Evolutionary conservation across 163 green algal genomes (phyloP).

Genomic region (Picocystis sp.): DNA sequence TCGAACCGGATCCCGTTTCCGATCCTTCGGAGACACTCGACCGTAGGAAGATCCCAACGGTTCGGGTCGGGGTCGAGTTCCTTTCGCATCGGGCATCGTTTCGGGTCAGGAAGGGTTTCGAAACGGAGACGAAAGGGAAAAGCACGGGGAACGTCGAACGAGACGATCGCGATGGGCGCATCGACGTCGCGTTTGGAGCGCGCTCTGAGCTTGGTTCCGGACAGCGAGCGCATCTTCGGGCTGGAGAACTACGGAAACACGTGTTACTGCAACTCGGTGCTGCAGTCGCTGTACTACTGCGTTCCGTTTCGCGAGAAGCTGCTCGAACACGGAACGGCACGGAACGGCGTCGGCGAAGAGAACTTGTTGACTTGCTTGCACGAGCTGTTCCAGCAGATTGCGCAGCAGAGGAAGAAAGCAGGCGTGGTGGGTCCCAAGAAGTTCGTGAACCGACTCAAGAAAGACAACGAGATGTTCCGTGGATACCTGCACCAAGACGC

Average conservation of each 20-base stretch:
- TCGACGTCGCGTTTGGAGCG: too few relatives aligned
- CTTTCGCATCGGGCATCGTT: too few relatives aligned
- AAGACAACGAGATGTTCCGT: constrained; percentile 87
- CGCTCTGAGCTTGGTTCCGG: constrained; percentile 18
- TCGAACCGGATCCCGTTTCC: too few relatives aligned
- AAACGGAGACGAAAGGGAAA: too few relatives aligned
- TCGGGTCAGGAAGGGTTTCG: too few relatives aligned
- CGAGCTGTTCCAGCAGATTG: constrained; percentile 88
- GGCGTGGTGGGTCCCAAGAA: constrained; percentile 71
- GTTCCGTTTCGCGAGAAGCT: constrained; percentile 68
- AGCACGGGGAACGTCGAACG: too few relatives aligned
- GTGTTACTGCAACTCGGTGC: constrained; percentile 93
- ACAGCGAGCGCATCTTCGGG: constrained; percentile 77
- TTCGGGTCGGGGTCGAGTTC: too few relatives aligned
- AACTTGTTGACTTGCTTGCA: constrained; percentile 77
- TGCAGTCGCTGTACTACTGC: constrained; percentile 90
- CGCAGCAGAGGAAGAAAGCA: constrained; percentile 62
- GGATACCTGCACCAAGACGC: constrained; percentile 92
- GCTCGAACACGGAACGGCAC: constrained; percentile 43
- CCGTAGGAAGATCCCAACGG: too few relatives aligned
- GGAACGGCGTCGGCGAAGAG: constrained; percentile 39
- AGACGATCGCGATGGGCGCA: too few relatives aligned
- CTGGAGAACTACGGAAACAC: constrained; percentile 99
- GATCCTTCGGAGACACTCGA: too few relatives aligned
- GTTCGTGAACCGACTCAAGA: constrained; percentile 79